A percentile compares a stretch with the other conserved stretches of the same genome.
These are phyloP conservation scores for Psidium friedrichsthalianum DNA, from an alignment of 345 rosid genomes.

Conservation along the genomic window DNA sequence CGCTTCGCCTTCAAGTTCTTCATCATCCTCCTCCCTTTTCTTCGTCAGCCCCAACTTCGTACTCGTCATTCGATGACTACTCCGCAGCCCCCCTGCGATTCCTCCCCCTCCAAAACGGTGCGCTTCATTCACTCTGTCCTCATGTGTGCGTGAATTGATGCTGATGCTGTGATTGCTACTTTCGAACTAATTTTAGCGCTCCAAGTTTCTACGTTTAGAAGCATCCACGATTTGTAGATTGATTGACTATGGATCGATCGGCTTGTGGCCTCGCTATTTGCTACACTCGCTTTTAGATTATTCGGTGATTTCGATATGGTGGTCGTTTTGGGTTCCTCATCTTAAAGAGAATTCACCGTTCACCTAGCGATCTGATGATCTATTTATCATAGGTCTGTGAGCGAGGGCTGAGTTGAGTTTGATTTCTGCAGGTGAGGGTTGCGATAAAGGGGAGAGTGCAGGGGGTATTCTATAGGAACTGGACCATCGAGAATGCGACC, in stretches of 20 bases:
- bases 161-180: not conserved
- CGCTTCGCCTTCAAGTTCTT: conserved; percentile 24
- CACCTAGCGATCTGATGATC: not conserved
- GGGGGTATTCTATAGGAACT: conserved; percentile 83
- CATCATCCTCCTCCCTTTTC: conserved; percentile 25
- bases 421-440: conserved; percentile 42
- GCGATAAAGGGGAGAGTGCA: conserved; percentile 81
- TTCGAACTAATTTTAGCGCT: not conserved
- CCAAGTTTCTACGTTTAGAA: not conserved
- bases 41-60: conserved; percentile 27
- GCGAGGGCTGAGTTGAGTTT: not conserved
- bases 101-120: conserved; percentile 43
- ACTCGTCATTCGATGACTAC: conserved; percentile 38
- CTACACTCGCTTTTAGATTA: not conserved
- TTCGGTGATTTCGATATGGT: not conserved
- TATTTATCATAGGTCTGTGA: not conserved
- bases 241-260: not conserved
- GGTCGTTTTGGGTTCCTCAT: not conserved
- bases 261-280: not conserved
- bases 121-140: not conserved
- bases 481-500: conserved; percentile 75
- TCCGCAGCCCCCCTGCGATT: conserved; percentile 9
- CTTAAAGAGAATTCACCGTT: not conserved
- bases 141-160: not conserved
- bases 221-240: not conserved